Base-by-base conservation (phyloP, 2,329 filamentous ascomycete genomes). In the Teratosphaeria gauchensis region DNA sequence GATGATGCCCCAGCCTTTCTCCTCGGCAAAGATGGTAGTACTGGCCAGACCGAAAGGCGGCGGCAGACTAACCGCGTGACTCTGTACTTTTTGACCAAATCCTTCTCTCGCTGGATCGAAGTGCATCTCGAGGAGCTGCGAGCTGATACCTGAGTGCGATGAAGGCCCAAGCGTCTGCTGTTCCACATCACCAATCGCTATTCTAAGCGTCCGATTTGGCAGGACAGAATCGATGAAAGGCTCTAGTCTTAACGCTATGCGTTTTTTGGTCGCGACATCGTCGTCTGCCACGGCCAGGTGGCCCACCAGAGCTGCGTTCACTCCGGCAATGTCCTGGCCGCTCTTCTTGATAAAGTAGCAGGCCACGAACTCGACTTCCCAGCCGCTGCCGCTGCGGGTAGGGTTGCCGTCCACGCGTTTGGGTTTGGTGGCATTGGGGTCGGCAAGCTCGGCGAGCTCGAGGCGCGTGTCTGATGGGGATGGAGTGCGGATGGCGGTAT, bases 291-390 rank as follows among this genome's bases (percentile, higher is more conserved):
- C 72, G 0, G 87, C 87, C 38, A 94, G 74, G 64, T 84, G 81
- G 62, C 87, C 82, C 16, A 86, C 85, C 58, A 96, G 80, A 61
- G 81, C 78, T n/a, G 83, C 82, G 14, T 92, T 87, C 4, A 87
- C 79, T 42, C 87, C 82, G 51, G 87, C 82, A 1, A 91, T 74
- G 61, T 84, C 81, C 61, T 82, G 81, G 48, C 87, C 86, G 4
- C 85, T 83, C 65, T 89, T 78, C 67, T 85, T 84, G 63, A 87
- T 83, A 66, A 96, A 95, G 59, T 90, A 89, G 52, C 88, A 89
- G 1, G 88, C 84, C 0, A 95, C 85, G 62, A 92, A 91, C 70
- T 96, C 90, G 30, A 88, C 88, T 68, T 89, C 80, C 90, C 91
- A 96, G 56, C 64, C 64, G 52, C 62, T 66, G 72, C 59, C 72